Evolutionary conservation across 1,139 yeast genomes (phyloP).

Genomic region (Zygotorulaspora mrakii): DNA sequence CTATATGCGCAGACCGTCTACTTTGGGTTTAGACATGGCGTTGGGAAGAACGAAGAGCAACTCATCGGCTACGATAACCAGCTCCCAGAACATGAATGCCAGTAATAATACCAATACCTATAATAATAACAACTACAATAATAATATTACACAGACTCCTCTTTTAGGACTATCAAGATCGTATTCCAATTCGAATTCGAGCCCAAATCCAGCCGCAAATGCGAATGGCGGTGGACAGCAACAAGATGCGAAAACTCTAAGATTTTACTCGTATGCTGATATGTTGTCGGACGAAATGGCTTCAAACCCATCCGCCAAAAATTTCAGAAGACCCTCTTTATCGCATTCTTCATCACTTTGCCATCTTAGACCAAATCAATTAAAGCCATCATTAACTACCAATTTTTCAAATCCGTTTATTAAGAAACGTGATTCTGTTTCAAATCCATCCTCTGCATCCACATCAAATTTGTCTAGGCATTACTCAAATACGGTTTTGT

Average conservation of each 20-base stretch:
- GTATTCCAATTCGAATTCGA: conserved; percentile 13
- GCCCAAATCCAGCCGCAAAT: neutral
- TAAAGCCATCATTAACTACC: conserved; percentile 12
- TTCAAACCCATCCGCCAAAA: conserved; percentile 35
- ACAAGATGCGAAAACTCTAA: conserved; percentile 36
- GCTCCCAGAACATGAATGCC: conserved; percentile 8
- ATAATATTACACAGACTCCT: conserved; percentile 5
- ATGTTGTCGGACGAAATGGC: conserved; percentile 60
- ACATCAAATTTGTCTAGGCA: conserved; percentile 14
- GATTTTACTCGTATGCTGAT: conserved; percentile 78
- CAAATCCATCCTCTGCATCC: conserved; percentile 13
- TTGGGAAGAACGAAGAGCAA: conserved; percentile 43
- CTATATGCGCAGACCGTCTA: conserved; percentile 61
- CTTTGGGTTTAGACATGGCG: conserved; percentile 58
- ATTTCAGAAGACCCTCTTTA: conserved; percentile 54
- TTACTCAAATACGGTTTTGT: conserved; percentile 15
- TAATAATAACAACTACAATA: too few species aligned
- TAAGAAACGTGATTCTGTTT: conserved; percentile 14
- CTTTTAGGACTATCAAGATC: conserved; percentile 10
- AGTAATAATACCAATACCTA: conserved; percentile 3
- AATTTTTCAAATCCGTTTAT: conserved; percentile 23
- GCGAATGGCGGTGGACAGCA: neutral
- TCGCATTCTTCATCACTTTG: conserved; percentile 40
- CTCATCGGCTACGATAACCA: conserved; percentile 18
- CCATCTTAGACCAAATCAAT: conserved; percentile 27